Conservation (phyloP, 208 protist species). For the Trypanosoma vivax region DNA sequence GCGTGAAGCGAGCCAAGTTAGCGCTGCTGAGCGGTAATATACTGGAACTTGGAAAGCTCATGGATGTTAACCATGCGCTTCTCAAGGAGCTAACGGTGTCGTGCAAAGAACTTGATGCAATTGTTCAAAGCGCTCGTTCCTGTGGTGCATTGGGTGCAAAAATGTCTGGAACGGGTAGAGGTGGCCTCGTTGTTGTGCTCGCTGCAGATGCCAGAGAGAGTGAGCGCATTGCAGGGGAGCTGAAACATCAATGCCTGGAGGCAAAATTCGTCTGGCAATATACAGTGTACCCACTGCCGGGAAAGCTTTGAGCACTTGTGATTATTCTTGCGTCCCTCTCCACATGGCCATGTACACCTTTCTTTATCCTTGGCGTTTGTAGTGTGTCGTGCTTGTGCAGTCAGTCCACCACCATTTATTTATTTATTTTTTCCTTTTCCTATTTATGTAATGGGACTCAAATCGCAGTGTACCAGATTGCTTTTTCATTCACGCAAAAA, state of each 20-base stretch:
- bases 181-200: slow-evolving; percentile 68
- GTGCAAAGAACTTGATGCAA: slow-evolving; percentile 59
- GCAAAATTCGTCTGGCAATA: slow-evolving; percentile 78
- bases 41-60: slow-evolving; percentile 33
- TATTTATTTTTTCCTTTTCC: no score
- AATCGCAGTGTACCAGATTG: no score
- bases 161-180: slow-evolving; percentile 73
- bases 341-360: neutral
- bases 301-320: slow-evolving; percentile 1
- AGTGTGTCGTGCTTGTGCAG: no score
- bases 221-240: slow-evolving; percentile 33
- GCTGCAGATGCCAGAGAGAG: slow-evolving; percentile 19
- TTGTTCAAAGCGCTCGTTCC: slow-evolving; percentile 35
- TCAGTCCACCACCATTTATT: no score
- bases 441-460: no score
- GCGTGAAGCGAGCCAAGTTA: slow-evolving; percentile 28
- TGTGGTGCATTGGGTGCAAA: slow-evolving; percentile 69
- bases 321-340: neutral
- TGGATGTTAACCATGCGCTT: slow-evolving; percentile 65
- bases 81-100: slow-evolving; percentile 57
- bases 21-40: slow-evolving; percentile 44
- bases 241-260: slow-evolving; percentile 30
- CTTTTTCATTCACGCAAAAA: no score
- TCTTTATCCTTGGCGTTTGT: no score
- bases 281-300: slow-evolving; percentile 22